Evolutionary conservation across 2,329 filamentous ascomycete species (phyloP), one percentile per base, ranked within the genome.

Genomic region (Ophiostoma quercus): DNA sequence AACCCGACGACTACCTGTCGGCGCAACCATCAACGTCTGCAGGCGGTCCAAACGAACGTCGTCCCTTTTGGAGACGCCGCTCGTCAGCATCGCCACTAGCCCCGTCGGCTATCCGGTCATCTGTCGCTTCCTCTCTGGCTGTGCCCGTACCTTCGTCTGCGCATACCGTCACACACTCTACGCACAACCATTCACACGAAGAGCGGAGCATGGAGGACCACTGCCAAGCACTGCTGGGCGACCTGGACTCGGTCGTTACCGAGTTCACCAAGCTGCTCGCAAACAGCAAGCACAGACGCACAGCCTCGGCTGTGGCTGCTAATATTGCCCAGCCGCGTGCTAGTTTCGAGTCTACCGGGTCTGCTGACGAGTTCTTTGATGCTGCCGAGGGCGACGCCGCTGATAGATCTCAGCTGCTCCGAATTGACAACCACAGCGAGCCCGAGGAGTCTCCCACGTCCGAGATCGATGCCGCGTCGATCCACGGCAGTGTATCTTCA

Each of bases 311-410:
- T 6, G 75, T 80, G 11, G 69, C 57, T 11, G 67, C 67, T 43
- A 66, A 41, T 47, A 67, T 41, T 4, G 78, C 74, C 67, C 77
- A 78, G 0, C 80, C 82, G 9, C 81, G 84, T 51, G 83, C 85
- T 75, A 97, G 93, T 76, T 87, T 96, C 69, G 94, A 97, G 72
- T 96, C 93, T 0, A 47, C 43, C 2, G 84, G 89, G 39, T 85
- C 85, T 29, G 90, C 91, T 1, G 92, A 96, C 70, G 94, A 98
- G 77, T 99, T 98, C 80, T 99, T 97, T 75, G 95, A 99, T 77
- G 95, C 95, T 0, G 88, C 95, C 0, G 88, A 90, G 75, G 88
- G 86, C 19, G 39, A 25, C 9, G 25, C 63, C 5, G 57, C 63
- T 0, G 66, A 71, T 66, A 67, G 75, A 74, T n/a, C 82, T 80